phyloP scores from a whole-genome alignment of 257 asterid genomes.

The Linaria vulgaris region DNA sequence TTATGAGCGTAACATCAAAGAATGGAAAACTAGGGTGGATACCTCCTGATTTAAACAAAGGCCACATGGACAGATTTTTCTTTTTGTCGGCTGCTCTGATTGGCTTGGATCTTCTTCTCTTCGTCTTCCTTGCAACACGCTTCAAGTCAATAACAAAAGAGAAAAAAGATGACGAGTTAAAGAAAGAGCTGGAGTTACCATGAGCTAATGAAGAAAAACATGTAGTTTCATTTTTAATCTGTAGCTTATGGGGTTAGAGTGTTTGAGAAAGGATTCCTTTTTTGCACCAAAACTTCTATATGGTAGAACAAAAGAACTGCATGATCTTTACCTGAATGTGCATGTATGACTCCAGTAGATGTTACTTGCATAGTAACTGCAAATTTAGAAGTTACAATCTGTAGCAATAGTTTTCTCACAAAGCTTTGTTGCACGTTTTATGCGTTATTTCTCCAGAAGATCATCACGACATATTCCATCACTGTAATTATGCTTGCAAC shows the following conservation, averaged over 20 bases:
- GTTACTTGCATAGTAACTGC: too few relatives aligned
- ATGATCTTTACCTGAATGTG: too few relatives aligned
- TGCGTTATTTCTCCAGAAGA: too few relatives aligned
- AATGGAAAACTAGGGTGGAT: slow-evolving; percentile 77
- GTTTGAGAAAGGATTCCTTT: too few relatives aligned
- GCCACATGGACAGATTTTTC: slow-evolving; percentile 83
- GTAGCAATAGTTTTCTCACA: too few relatives aligned
- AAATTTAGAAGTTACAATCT: too few relatives aligned
- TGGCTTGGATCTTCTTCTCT: slow-evolving; percentile 58
- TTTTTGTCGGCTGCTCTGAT: slow-evolving; percentile 66
- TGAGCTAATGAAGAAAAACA: slow-evolving; percentile 25
- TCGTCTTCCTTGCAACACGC: slow-evolving; percentile 57
- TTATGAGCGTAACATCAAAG: slow-evolving; percentile 55
- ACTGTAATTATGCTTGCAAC: too few relatives aligned
- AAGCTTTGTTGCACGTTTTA: too few relatives aligned
- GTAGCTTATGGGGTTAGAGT: slow-evolving; percentile 35
- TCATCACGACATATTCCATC: too few relatives aligned
- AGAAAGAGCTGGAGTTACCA: slow-evolving; percentile 28
- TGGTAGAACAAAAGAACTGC: too few relatives aligned
- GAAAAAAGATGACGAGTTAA: slow-evolving; percentile 41
- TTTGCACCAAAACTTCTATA: too few relatives aligned
- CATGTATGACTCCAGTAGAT: too few relatives aligned
- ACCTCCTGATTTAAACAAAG: slow-evolving; percentile 67
- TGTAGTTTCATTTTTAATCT: slow-evolving; percentile 19
- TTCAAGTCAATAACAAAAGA: slow-evolving; percentile 54